These are phyloP conservation scores for Neurospora sp. DNA, from an alignment of 2,329 filamentous ascomycete genomes.

Conservation along the genomic window DNA sequence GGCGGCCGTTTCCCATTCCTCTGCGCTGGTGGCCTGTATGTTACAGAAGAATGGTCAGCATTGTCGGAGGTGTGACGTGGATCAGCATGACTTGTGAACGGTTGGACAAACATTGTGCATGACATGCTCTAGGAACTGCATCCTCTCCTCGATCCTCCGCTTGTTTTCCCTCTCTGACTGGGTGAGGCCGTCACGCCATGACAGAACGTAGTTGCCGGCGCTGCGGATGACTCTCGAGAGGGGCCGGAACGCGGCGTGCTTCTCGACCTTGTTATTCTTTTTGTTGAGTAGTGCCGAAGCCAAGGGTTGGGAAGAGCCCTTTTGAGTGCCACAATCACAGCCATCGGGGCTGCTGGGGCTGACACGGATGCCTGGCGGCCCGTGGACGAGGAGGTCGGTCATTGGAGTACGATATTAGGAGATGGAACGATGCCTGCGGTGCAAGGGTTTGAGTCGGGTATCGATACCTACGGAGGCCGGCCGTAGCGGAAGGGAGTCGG, in stretches of 20 bases:
- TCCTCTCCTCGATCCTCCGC: slow-evolving; percentile 44
- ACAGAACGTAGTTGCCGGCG: slow-evolving; percentile 33
- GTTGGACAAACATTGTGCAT: slow-evolving; percentile 52
- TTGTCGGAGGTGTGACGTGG: background rate
- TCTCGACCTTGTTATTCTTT: slow-evolving; percentile 1
- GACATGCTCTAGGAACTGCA: slow-evolving; percentile 51
- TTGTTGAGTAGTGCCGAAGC: slow-evolving; percentile 4
- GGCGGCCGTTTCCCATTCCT: slow-evolving; percentile 69
- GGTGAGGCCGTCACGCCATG: slow-evolving; percentile 43
- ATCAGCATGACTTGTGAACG: slow-evolving; percentile 7
- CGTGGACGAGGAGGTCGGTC: slow-evolving; percentile 14
- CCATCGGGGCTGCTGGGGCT: slow-evolving; percentile 1
- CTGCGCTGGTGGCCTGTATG: slow-evolving; percentile 52
- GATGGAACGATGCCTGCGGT: background rate
- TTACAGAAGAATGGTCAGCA: background rate
- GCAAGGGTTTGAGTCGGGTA: background rate
- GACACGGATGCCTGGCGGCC: slow-evolving; percentile 6
- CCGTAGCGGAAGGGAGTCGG: background rate
- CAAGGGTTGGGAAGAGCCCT: background rate
- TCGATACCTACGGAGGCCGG: background rate
- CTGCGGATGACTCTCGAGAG: slow-evolving; percentile 17
- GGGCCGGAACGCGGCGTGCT: slow-evolving; percentile 7
- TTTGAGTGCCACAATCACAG: slow-evolving; percentile 1
- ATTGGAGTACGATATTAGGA: slow-evolving; percentile 3
- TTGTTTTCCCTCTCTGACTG: slow-evolving; percentile 38